These are phyloP conservation scores for Phytopythium cucurbitacearum DNA, from an alignment of 352 stramenopile genomes.

Conservation along the genomic window DNA sequence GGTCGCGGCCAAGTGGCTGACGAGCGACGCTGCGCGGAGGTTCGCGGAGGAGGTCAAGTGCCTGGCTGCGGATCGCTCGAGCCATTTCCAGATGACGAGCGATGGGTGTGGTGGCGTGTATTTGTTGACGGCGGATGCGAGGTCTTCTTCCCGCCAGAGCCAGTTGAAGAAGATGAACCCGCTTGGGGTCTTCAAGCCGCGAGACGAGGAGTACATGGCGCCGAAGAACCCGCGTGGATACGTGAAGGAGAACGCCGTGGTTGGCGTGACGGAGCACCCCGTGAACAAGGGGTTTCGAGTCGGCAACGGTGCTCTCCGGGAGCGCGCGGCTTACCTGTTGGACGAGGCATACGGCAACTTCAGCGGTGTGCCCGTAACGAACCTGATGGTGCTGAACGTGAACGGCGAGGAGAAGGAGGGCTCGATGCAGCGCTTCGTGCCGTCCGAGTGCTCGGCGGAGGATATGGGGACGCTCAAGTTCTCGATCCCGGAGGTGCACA, in stretches of 20 bases:
- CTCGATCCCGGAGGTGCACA: slow-evolving; percentile 81
- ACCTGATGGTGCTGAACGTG: slow-evolving; percentile 60
- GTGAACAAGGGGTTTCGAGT: slow-evolving; percentile 85
- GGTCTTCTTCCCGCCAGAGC: slow-evolving; percentile 28
- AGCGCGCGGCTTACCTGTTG: slow-evolving; percentile 80
- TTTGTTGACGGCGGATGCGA: slow-evolving; percentile 24
- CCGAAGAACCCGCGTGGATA: slow-evolving; percentile 97
- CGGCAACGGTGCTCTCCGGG: slow-evolving; percentile 80
- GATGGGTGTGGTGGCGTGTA: slow-evolving; percentile 82
- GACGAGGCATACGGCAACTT: slow-evolving; percentile 78
- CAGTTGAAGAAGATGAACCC: slow-evolving; percentile 20
- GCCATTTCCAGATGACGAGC: slow-evolving; percentile 59
- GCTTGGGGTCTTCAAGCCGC: slow-evolving; percentile 95
- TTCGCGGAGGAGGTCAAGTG: slow-evolving; percentile 44
- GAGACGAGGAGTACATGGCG: slow-evolving; percentile 98
- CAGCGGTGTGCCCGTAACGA: slow-evolving; percentile 80
- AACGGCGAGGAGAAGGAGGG: slow-evolving; percentile 74
- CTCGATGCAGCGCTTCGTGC: slow-evolving; percentile 81
- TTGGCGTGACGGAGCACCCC: slow-evolving; percentile 75
- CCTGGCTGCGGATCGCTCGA: slow-evolving; percentile 20
- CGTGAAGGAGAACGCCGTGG: slow-evolving; percentile 76
- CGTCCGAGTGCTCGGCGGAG: slow-evolving; percentile 80
- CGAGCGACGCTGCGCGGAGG: slow-evolving; percentile 29
- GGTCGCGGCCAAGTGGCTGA: slow-evolving; percentile 33
- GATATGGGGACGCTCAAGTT: slow-evolving; percentile 88